Conservation (phyloP, 495 filamentous ascomycete species). For the Penicillium manginii region DNA sequence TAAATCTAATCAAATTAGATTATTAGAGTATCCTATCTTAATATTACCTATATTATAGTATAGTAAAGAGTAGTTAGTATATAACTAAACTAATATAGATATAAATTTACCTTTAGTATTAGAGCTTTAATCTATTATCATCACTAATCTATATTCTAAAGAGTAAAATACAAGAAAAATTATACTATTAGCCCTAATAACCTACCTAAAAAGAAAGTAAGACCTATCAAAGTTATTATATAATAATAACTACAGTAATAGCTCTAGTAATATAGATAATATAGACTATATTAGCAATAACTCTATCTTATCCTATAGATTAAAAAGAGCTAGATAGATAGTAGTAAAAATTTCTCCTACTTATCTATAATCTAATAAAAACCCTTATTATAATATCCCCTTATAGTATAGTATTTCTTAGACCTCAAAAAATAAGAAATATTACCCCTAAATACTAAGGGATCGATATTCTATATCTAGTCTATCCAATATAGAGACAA, state of each 20-base stretch:
- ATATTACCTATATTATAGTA: too few relatives aligned
- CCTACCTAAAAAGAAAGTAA: slow-evolving; percentile 6
- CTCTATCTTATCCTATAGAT: background rate
- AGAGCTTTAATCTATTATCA: slow-evolving; percentile 4
- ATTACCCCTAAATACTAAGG: too few relatives aligned
- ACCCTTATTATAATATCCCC: background rate
- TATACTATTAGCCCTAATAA: background rate
- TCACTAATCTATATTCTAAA: background rate
- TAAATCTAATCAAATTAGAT: too few relatives aligned
- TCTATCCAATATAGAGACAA: background rate
- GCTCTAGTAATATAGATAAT: slow-evolving; percentile 7
- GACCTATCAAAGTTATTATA: background rate
- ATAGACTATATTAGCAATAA: slow-evolving; percentile 2
- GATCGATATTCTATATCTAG: background rate
- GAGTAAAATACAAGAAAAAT: slow-evolving; percentile 2
- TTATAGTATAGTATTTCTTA: background rate
- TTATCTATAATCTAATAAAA: background rate
- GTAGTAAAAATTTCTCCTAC: background rate
- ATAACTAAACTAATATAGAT: too few relatives aligned
- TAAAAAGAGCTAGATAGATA: slow-evolving; percentile 5
- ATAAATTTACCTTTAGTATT: slow-evolving; percentile 3
- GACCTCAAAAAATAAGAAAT: too few relatives aligned
- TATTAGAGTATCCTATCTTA: too few relatives aligned
- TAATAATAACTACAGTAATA: slow-evolving; percentile 6
- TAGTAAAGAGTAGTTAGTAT: too few relatives aligned